Percentiles rank a stretch among this genome's conserved stretches.
phyloP scores from a whole-genome alignment of 495 filamentous ascomycete species.

The Hyaloscypha variabilis region DNA sequence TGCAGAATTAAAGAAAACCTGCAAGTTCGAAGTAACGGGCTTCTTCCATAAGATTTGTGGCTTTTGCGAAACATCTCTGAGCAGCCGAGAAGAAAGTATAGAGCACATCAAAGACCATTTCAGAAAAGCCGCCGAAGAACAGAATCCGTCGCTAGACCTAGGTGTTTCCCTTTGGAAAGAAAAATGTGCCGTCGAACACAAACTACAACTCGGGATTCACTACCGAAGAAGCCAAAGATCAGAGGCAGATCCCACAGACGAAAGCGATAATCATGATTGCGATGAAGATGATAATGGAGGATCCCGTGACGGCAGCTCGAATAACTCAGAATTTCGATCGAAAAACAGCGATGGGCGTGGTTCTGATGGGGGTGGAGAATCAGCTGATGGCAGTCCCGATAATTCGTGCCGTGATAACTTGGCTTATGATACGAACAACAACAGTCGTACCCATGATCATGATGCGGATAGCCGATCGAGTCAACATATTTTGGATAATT shows the following conservation, averaged over 20 bases:
- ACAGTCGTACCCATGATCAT: neutral
- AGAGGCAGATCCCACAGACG: neutral
- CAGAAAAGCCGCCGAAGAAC: neutral
- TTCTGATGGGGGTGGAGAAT: neutral
- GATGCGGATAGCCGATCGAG: neutral
- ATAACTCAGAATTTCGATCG: conserved; percentile 4
- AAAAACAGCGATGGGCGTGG: neutral
- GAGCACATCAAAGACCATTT: conserved; percentile 14
- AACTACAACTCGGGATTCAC: conserved; percentile 11
- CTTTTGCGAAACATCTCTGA: conserved; percentile 5
- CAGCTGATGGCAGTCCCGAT: neutral
- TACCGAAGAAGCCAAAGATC: conserved; percentile 9
- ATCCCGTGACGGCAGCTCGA: neutral
- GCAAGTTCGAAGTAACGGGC: conserved; percentile 5
- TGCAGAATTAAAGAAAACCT: conserved; percentile 3
- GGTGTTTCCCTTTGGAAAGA: conserved; percentile 14
- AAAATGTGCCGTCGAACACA: conserved; percentile 10
- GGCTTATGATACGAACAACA: neutral
- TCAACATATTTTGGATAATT: neutral
- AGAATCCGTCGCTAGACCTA: conserved; percentile 2
- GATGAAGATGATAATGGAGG: conserved; percentile 6
- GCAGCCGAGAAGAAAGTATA: conserved; percentile 6
- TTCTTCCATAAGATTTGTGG: conserved; percentile 17
- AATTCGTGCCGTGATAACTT: neutral
- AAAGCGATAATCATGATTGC: neutral